Evolutionary conservation across 495 filamentous ascomycete species (phyloP), one percentile per base, ranked within the genome.

Genomic region (Trichoderma virens): DNA sequence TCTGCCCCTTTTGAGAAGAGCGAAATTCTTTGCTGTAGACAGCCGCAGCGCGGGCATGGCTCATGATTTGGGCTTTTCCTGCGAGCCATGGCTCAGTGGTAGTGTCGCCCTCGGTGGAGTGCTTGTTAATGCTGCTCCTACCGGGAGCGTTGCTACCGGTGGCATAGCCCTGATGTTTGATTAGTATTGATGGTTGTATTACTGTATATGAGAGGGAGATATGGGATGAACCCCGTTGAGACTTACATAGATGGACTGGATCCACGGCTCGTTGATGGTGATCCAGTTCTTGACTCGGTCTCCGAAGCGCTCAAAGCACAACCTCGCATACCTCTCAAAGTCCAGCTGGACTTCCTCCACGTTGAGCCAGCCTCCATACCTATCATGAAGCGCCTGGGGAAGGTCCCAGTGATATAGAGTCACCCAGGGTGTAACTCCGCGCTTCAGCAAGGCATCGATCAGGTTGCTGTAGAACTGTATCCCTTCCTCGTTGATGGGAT

Each of bases 351-450:
- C 83, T 64, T 82, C 78, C 5, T 78, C 76, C 71, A 82, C 80
- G 69, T 84, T 79, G 30, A 83, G 70, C 38, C 81, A 64, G 3
- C 82, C 81, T 30, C 81, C 77, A 62, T 84, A 84, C 25, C 81
- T 76, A 65, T 82, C 80, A 64, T 83, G 69, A 11, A 84, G 71
- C 59, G 77, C 79, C 65, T 84, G 78, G 0, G 82, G 82, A 0
- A 83, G 75, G 71, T 84, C 82, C 82, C 82, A 84, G 64, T 84
- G 82, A 67, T 77, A 84, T 6, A 84, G 65, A 16, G 82, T 84
- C 9, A 83, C 72, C 65, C 83, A 78, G 0, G 82, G 82, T 2
- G 68, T 75, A 66, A 83, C 83, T 1, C 79, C 80, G 1, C 77
- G 78, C 0, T 70, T 79, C 43, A 75, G 71, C n/a, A 84, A 71